Evolutionary conservation across 2,329 filamentous ascomycete genomes (phyloP).

Genomic region (Cytospora mali): DNA sequence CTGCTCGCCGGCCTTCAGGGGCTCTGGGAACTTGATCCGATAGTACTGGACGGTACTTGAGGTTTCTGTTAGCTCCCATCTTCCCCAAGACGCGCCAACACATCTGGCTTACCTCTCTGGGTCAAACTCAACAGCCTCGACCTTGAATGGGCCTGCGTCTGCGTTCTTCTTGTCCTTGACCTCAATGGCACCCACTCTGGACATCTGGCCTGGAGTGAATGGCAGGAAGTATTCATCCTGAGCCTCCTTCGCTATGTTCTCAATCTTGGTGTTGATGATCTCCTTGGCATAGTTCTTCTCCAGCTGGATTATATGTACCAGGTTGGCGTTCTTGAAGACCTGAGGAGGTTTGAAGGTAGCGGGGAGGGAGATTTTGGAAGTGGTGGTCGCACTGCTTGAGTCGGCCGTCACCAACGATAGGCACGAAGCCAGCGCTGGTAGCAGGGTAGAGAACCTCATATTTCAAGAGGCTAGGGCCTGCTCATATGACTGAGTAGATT

Average conservation of each 20-base stretch:
- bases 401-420: conserved; percentile 50
- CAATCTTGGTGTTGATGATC: conserved; percentile 88
- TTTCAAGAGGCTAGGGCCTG: conserved; percentile 33
- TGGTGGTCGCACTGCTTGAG: conserved; percentile 45
- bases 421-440: conserved; percentile 62
- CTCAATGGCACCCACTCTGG: conserved; percentile 81
- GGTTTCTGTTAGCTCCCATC: conserved; percentile 2
- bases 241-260: conserved; percentile 78
- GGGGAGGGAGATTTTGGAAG: conserved; percentile 62
- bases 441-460: conserved; percentile 54
- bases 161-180: conserved; percentile 89
- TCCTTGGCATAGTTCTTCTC: conserved; percentile 93
- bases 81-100: not conserved
- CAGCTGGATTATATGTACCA: conserved; percentile 86
- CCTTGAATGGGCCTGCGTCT: conserved; percentile 66
- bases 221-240: conserved; percentile 92
- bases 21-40: conserved; percentile 74
- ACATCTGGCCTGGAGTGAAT: conserved; percentile 76
- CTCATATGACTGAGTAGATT: conserved; percentile 34
- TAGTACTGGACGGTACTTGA: conserved; percentile 77
- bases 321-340: conserved; percentile 90
- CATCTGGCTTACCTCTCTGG: conserved; percentile 52
- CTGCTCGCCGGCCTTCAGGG: conserved; percentile 75
- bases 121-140: conserved; percentile 68
- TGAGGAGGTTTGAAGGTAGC: conserved; percentile 80